These are phyloP conservation scores for Volvox reticuliferus DNA, from an alignment of 139 green algal species.

Conservation along the genomic window DNA sequence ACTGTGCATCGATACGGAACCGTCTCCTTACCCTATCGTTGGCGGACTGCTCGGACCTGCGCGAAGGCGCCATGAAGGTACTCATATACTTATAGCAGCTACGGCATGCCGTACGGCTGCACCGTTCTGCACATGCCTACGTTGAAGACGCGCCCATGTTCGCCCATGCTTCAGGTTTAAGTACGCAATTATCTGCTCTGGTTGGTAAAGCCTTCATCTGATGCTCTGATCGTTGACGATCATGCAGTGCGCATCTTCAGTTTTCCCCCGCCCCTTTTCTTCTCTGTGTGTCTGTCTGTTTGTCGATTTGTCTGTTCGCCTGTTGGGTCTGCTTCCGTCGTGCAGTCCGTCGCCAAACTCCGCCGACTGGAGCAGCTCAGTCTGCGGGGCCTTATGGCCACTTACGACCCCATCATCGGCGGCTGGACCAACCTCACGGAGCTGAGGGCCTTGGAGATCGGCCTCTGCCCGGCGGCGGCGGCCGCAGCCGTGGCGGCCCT, in stretches of 20 bases:
- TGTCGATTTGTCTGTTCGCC: background rate
- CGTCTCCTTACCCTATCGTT: background rate
- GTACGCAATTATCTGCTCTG: background rate
- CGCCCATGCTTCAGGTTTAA: background rate
- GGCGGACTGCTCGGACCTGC: conserved; percentile 1
- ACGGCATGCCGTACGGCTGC: background rate
- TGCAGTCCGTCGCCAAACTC: too few relatives aligned
- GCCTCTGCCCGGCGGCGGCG: background rate
- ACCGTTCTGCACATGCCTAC: too few relatives aligned
- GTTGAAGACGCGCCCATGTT: too few relatives aligned
- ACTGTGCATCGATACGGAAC: background rate
- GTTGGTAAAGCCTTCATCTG: too few relatives aligned
- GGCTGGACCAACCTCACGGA: conserved; percentile 13
- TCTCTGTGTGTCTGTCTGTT: background rate
- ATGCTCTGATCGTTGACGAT: too few relatives aligned
- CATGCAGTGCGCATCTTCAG: background rate
- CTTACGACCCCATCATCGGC: background rate
- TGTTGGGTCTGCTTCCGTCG: background rate
- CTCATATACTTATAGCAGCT: too few relatives aligned
- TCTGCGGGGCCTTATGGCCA: background rate
- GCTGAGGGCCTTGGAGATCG: conserved; percentile 13
- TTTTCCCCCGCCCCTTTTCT: background rate
- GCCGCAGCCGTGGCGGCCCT: background rate
- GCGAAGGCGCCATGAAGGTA: background rate
- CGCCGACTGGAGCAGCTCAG: conserved; percentile 16